Percentiles rank a stretch among this genome's conserved stretches.
These are phyloP conservation scores for Nicotiana tomentosiformis DNA, from an alignment of 257 asterid genomes.

Conservation along the genomic window DNA sequence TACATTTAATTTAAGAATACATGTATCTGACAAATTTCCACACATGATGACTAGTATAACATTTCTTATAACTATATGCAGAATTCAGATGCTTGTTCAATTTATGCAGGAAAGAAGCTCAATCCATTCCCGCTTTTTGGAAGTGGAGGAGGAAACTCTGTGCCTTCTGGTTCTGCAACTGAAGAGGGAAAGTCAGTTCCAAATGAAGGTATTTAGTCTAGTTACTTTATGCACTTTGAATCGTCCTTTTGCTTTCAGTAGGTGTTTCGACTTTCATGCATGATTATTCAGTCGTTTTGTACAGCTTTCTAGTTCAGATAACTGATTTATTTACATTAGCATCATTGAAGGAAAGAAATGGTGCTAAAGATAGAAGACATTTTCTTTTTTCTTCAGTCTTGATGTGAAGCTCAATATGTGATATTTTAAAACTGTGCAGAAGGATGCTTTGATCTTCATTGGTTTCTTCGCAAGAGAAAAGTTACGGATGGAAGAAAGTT, in stretches of 20 bases:
- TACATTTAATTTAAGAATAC: background rate
- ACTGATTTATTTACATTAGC: background rate
- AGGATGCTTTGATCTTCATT: constrained; percentile 7
- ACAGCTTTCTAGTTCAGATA: background rate
- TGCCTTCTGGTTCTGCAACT: background rate
- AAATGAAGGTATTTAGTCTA: background rate
- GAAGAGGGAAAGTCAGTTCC: background rate
- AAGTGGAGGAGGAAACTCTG: background rate
- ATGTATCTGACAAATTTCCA: background rate
- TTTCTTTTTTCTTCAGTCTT: background rate
- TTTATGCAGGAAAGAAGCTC: constrained; percentile 35
- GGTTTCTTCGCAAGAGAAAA: constrained; percentile 13
- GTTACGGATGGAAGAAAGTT: background rate
- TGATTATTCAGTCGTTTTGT: background rate
- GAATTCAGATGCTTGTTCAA: background rate
- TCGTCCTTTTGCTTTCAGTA: background rate
- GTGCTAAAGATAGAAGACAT: background rate
- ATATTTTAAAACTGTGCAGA: constrained; percentile 16
- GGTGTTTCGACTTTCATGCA: background rate
- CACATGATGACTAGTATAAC: background rate
- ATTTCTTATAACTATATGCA: background rate
- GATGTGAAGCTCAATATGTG: background rate
- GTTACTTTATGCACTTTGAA: background rate
- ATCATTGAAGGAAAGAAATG: background rate
- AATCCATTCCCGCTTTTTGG: constrained; percentile 34